Base-by-base conservation (phyloP, 2,329 filamentous ascomycete genomes). In the Trichoderma atrobrunneum region DNA sequence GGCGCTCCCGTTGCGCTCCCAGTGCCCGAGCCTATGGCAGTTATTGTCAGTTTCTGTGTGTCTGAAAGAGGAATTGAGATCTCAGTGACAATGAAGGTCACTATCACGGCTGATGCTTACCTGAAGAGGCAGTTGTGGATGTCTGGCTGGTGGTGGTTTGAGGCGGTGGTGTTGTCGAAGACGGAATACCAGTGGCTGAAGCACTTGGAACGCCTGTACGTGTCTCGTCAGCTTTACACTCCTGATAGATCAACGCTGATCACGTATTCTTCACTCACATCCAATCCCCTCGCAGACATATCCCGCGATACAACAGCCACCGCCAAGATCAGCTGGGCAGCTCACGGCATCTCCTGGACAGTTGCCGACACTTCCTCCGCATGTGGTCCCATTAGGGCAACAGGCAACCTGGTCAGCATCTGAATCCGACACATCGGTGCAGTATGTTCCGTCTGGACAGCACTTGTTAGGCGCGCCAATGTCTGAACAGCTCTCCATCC, bases 261-360 rank as follows among this genome's bases (percentile, higher is more conserved):
- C 5, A 6, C 4, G 12, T 8, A 5, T 7, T n/a, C 16, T 70
- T 32, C 73, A 87, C 85, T 87, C 82, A 90, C 93, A 95, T 28
- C 92, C 93, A 71, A 90, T 83, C 21, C 90, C 90, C 72, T 88
- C 84, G 76, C 93, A 95, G 1, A 87, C 84, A 77, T 89, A 94
- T 5, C 91, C 92, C 0, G 89, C 85, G 12, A 94, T 89, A 78
- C 93, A 95, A 78, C 93, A 95, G 3, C 92, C 93, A 16, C 92
- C 92, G 3, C 92, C 92, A 0, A 90, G 79, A 39, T 86, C 86
- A 8, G 88, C 85, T 0, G 90, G 85, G 78, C 93, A 95, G 63
- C 88, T 87, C 12, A 88, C 87, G 73, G 92, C 90, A 54, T 87
- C 90, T 5, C 84, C 82, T 3, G 85, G 84, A 74, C 93, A 95